Evolutionary conservation across 306 rosid species (phyloP).

Genomic region (Sophora flavescens): DNA sequence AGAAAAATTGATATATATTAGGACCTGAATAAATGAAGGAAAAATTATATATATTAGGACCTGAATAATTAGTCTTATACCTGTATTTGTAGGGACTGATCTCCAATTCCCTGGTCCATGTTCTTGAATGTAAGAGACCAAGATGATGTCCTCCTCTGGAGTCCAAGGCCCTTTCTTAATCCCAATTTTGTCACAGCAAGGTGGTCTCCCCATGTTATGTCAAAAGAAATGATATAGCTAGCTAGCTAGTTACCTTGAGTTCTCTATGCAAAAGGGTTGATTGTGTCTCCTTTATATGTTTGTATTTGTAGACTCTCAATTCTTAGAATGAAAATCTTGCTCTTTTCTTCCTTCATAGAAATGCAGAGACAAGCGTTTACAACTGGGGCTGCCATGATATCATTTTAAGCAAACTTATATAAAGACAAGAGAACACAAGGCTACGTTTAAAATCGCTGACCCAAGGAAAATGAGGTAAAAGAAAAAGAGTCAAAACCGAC

Average conservation of each 20-base stretch:
- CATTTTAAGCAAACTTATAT: neutral
- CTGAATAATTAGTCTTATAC: slow-evolving; percentile 44
- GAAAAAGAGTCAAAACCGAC: slow-evolving; percentile 55
- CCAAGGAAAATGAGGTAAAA: slow-evolving; percentile 37
- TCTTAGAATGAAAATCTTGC: slow-evolving; percentile 14
- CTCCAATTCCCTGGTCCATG: slow-evolving; percentile 98
- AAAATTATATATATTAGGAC: neutral
- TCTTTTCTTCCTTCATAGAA: slow-evolving; percentile 3
- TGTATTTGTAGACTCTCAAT: neutral
- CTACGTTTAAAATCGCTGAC: slow-evolving; percentile 38
- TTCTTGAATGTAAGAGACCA: slow-evolving; percentile 92
- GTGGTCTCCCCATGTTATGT: slow-evolving; percentile 76
- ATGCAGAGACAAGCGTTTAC: slow-evolving; percentile 53
- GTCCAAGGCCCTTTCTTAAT: slow-evolving; percentile 97
- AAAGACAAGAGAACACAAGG: neutral
- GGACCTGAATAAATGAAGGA: neutral
- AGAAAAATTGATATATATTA: neutral
- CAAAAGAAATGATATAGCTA: neutral
- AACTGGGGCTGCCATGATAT: slow-evolving; percentile 49
- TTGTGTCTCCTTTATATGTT: neutral
- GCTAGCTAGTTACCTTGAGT: neutral
- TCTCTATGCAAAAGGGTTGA: neutral
- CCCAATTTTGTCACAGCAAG: slow-evolving; percentile 79
- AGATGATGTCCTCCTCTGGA: slow-evolving; percentile 91
- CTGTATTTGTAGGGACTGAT: slow-evolving; percentile 82